A percentile compares a stretch with the other conserved stretches of the same genome.
Conservation (phyloP, 305 asterid genomes). For the Fraxinus nigra region DNA sequence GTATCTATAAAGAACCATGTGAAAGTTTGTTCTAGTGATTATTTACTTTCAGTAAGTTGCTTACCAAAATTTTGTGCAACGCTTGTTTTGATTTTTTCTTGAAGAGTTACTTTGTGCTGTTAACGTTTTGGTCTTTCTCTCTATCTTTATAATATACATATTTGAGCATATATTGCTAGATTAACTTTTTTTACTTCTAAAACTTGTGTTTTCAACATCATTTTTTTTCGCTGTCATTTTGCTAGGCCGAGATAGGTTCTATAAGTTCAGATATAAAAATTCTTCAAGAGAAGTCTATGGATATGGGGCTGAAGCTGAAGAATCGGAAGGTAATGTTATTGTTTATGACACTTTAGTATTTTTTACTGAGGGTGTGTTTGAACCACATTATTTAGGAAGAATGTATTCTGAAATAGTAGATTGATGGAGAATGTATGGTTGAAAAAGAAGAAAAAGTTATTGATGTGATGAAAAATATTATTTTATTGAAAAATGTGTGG, state of each 20-base stretch:
- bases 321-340: constrained; percentile 79
- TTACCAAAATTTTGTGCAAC: not conserved
- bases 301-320: constrained; percentile 96
- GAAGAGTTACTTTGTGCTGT: not conserved
- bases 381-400: no score
- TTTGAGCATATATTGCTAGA: not conserved
- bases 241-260: constrained; percentile 89
- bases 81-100: not conserved
- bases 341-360: constrained; percentile 7
- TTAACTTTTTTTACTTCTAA: not conserved
- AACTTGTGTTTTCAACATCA: constrained; percentile 23
- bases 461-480: no score
- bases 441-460: no score
- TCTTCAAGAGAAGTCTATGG: constrained; percentile 96
- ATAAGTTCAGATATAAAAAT: constrained; percentile 94
- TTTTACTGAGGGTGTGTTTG: no score
- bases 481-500: no score
- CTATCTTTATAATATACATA: not conserved
- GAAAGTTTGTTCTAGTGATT: not conserved
- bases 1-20: not conserved
- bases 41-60: not conserved
- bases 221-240: constrained; percentile 27
- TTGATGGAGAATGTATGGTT: no score
- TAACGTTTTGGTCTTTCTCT: not conserved
- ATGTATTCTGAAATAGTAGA: no score